Evolutionary conservation across 768 basidiomycete species (phyloP), one percentile per base, ranked within the genome.

Genomic region (Tricholoma matsutake): DNA sequence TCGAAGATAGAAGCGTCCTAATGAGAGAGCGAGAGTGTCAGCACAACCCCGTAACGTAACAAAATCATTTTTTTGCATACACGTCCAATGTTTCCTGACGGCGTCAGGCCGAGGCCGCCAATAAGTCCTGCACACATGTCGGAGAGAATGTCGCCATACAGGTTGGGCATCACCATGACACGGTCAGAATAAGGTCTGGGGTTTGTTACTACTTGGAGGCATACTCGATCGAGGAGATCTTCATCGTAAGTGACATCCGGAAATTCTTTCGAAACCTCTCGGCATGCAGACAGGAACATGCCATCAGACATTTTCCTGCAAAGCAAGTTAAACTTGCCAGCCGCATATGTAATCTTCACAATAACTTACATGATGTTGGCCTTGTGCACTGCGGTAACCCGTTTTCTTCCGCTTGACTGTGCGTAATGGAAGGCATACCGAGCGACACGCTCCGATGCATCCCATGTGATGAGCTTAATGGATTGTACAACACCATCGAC

Each of bases 111-210:
- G 64, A 99, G 83, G 64, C 97, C 97, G 63, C 97, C 97, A 75
- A 99, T 98, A 67, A 99, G 83, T 61, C 97, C 97, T 61, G 97
- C 97, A 67, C 94, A 96, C 91, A 99, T 95, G 74, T 99, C 96
- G 53, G 95, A 97, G 64, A 97, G 79, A 71, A 97, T 97, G 74
- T 95, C 95, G 71, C 91, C 93, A 68, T 93, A 96, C 63, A 99
- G 79, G 81, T 99, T 99, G 57, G 97, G 97, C 96, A 98, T 98
- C 66, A 99, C 97, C 96, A 99, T 98, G 64, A 99, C 96, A 54
- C 94, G 89, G 78, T 97, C 95, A 37, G 92, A 83, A 79, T 87
- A 99, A 6, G 97, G 97, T 68, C 76, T 80, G 22, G 97, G 97
- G 77, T 99, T 96, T 72, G 92, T 91, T 32, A 94, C 92, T 69